Evolutionary conservation across 2,329 filamentous ascomycete species (phyloP), one percentile per base, ranked within the genome.

Genomic region (Didymella pomorum): DNA sequence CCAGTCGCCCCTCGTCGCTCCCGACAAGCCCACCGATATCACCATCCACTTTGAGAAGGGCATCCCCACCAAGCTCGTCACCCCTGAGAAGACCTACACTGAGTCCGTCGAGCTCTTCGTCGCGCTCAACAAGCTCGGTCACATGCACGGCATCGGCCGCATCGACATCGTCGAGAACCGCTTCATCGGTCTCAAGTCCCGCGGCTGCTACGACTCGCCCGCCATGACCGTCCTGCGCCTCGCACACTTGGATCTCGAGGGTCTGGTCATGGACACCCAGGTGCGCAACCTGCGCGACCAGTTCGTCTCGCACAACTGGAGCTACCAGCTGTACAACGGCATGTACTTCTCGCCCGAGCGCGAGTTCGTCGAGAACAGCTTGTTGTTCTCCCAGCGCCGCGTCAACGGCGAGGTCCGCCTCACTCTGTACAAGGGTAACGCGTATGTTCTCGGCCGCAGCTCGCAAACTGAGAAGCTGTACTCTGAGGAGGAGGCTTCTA

Each of bases 131-230:
- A 81, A 85, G 58, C 88, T 94, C 64, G 91, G 86, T 64, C 84
- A 86, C 75, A 84, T 82, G 64, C 82, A 92, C 80, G 91, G 91
- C 75, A 86, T 94, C 66, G 91, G 91, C 70, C 83, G 91, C 71
- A 89, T 94, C 66, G 91, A 94, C 77, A 94, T 94, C 73, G 90
- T 93, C 61, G 90, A 92, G 76, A 90, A 91, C 81, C 85, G 91
- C 52, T 91, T 89, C 81, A 89, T 91, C 72, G 91, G 90, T 63
- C 83, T 93, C 70, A 93, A 93, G 83, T 88, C 85, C 67, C 87
- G 91, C 71, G 91, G 91, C 70, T 93, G 90, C 73, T 93, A 93
- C 81, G 91, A 93, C 62, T 79, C 78, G 41, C 77, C 71, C 45
- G 75, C 73, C 68, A 76, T 78, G 71, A 78, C 74, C 28, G 74